Evolutionary conservation across 2,329 filamentous ascomycete genomes (phyloP), one percentile per base, ranked within the genome.

Genomic region (Talaromyces amestolkiae): DNA sequence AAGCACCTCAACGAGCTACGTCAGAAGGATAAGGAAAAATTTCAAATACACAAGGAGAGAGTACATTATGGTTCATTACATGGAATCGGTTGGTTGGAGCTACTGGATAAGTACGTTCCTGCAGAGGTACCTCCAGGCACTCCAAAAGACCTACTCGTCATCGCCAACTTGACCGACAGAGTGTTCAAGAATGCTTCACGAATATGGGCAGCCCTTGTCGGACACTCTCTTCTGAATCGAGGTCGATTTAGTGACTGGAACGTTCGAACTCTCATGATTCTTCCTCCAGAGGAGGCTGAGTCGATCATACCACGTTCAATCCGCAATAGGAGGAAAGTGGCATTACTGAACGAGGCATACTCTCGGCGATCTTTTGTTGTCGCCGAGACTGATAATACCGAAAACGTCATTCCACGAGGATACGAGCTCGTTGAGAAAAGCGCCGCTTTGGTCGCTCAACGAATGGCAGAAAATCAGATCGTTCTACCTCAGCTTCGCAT

Each of bases 211-310:
- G 80, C 65, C 80, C 90, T 74, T 60, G 71, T 80, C 89, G 70
- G 80, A 77, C 51, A 84, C 60, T 85, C 91, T 63, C 83, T 86
- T 67, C 79, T 82, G 2, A 82, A 86, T 59, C 77, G 81, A 0
- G 81, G 89, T 0, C 86, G 96, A 70, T 90, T 97, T 70, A 81
- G 82, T 33, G 93, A 92, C 73, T 94, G 94, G 3, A 84, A 89
- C 19, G 88, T 96, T 3, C 87, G 93, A 58, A 89, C 94, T 81
- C 83, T 98, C 0, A 74, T 93, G 45, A 93, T 93, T 88, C 72
- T 88, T 3, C 83, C 85, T 1, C 81, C 88, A 51, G 80, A 85
- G 0, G 89, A 92, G 64, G 87, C 87, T 68, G 71, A 77, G 7
- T 68, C 75, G 1, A 69, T 91, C 0, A 66, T 97, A 8, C 90